phyloP scores from a whole-genome alignment of 176 grass and related monocot genomes.

The Oryza brachyantha region DNA sequence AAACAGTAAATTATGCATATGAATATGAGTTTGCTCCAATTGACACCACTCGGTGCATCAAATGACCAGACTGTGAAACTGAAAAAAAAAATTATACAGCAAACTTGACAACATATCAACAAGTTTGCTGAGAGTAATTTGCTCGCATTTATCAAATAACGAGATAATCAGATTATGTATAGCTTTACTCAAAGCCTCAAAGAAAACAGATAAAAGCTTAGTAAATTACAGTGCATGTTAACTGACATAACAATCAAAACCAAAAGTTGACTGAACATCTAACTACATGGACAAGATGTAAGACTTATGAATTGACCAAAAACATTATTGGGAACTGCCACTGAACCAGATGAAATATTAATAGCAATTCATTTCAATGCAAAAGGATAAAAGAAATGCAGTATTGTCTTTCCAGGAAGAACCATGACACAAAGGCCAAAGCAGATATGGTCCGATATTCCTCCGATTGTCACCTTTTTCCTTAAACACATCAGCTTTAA shows the following conservation, averaged over 20 bases:
- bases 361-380: conserved; percentile 4
- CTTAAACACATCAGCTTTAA: neutral
- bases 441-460: neutral
- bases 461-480: neutral
- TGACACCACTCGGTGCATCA: neutral
- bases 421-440: neutral
- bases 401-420: neutral
- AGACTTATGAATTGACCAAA: neutral
- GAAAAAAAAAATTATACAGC: neutral
- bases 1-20: neutral
- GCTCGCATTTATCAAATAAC: conserved; percentile 27
- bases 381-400: neutral
- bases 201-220: neutral
- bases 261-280: conserved; percentile 14
- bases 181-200: conserved; percentile 7
- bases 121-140: conserved; percentile 4
- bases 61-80: conserved; percentile 1
- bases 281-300: conserved; percentile 15
- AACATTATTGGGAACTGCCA: neutral
- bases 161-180: neutral
- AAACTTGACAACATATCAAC: conserved; percentile 19
- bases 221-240: neutral
- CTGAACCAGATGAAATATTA: neutral
- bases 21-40: conserved; percentile 4
- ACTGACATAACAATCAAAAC: conserved; percentile 5